Base-by-base conservation (phyloP, 2,329 filamentous ascomycete species). In the Penicillium sp. region DNA sequence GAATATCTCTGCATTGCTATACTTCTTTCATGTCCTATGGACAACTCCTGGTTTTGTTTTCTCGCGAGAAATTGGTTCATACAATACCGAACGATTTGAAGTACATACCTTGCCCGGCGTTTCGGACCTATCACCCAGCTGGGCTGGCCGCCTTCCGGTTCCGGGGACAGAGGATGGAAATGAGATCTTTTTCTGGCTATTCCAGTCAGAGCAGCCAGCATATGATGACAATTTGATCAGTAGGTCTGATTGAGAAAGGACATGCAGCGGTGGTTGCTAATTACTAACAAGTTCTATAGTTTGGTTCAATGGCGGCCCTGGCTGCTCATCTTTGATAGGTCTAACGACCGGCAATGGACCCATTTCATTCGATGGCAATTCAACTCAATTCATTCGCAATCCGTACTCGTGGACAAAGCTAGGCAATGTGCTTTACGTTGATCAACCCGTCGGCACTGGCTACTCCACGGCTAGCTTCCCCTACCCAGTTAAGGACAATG, bases 241-340 rank as follows among this genome's bases (percentile, higher is more conserved):
- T 75, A 31, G 57, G 72, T 62, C 12, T 48, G 10, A 12, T 13
- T 10, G 9, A 1, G 13, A 46, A 50, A 29, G 9, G 2, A 27
- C 1, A 42, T 10, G 6, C 31, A 29, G n/a, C 51, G 17, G 4
- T 7, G 3, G 23, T 13, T 41, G 17, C 53, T 60, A 50, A 55
- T 13, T 41, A 15, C 53, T 60, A 50, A 55, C 37, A 49, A 21
- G 57, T 37, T 66, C 59, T 47, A 60, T 62, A 71, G 70, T 73
- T 7, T 75, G 72, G 73, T 65, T 75, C 41, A 74, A 74, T 52
- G 71, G 73, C 19, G 72, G 72, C 13, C 73, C 72, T 1, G 73
- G 72, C 19, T 75, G 73, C 58, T 71, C 71, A 17, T 74, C 72
- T 3, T 61, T 75, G 27, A 67, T 69, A 50, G 72, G 72, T 7